phyloP scores from a whole-genome alignment of 1,139 yeast species.

The Blastobotrys apis region DNA sequence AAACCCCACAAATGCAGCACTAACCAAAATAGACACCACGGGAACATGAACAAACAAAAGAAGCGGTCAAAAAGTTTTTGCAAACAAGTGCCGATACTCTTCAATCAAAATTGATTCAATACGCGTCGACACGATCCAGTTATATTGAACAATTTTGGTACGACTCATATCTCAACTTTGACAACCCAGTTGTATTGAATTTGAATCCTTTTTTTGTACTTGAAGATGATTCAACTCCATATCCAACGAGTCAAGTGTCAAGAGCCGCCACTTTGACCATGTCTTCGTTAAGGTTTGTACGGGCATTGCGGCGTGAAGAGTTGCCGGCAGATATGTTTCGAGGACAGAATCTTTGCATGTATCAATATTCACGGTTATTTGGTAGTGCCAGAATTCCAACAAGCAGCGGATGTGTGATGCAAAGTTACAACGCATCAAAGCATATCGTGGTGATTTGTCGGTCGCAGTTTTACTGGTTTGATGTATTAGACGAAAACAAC shows the following conservation, averaged over 20 bases:
- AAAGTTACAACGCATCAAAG: slow-evolving; percentile 66
- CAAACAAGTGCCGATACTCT: slow-evolving; percentile 56
- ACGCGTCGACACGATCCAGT: slow-evolving; percentile 61
- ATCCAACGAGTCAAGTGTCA: slow-evolving; percentile 63
- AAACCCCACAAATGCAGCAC: not conserved
- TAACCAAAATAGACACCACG: slow-evolving; percentile 51
- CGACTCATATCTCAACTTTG: slow-evolving; percentile 80
- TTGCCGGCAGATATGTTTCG: slow-evolving; percentile 68
- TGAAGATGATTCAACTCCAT: slow-evolving; percentile 89
- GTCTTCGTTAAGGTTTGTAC: slow-evolving; percentile 70
- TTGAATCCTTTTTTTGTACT: slow-evolving; percentile 81
- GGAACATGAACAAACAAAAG: slow-evolving; percentile 59
- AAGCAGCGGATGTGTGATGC: slow-evolving; percentile 75
- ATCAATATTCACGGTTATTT: slow-evolving; percentile 78
- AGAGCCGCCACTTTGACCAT: slow-evolving; percentile 79
- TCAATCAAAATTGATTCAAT: slow-evolving; percentile 59
- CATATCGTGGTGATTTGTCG: slow-evolving; percentile 82
- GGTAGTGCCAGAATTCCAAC: slow-evolving; percentile 87
- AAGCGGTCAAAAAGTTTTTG: slow-evolving; percentile 58
- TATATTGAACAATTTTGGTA: slow-evolving; percentile 93
- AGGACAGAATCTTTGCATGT: slow-evolving; percentile 75
- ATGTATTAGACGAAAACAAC: slow-evolving; percentile 69
- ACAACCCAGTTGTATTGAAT: slow-evolving; percentile 79
- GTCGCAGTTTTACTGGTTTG: slow-evolving; percentile 92
- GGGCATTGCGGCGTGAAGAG: slow-evolving; percentile 72